Percentiles rank a stretch among this genome's conserved stretches.
phyloP scores from a whole-genome alignment of 257 asterid species.

The Scutellaria barbata region DNA sequence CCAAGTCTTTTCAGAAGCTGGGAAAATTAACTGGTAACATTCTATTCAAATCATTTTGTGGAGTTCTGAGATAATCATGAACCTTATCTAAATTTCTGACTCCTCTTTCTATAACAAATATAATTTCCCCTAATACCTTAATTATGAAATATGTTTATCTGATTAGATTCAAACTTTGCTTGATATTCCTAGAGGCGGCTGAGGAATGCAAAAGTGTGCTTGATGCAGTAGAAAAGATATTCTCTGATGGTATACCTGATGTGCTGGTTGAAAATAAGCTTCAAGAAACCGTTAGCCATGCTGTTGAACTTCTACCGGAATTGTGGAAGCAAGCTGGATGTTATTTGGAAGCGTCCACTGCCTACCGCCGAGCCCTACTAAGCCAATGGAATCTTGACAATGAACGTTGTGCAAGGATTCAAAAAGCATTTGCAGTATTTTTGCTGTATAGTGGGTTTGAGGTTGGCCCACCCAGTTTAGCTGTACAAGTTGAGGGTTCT shows the following conservation, averaged over 20 bases:
- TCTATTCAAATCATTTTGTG: constrained; percentile 23
- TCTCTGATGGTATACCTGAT: constrained; percentile 79
- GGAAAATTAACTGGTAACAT: constrained; percentile 75
- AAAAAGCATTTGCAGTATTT: constrained; percentile 87
- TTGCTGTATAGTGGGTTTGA: constrained; percentile 90
- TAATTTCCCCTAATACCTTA: constrained; percentile 18
- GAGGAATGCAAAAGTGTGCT: constrained; percentile 89
- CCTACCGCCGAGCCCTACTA: constrained; percentile 89
- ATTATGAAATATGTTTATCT: constrained; percentile 33
- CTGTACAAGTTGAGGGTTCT: constrained; percentile 84
- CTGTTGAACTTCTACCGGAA: constrained; percentile 97
- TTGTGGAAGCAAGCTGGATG: constrained; percentile 82
- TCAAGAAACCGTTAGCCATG: constrained; percentile 89
- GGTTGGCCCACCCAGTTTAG: constrained; percentile 83
- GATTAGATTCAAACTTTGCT: constrained; percentile 43
- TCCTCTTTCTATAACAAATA: constrained; percentile 10
- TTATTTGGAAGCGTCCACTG: constrained; percentile 75
- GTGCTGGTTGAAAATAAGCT: constrained; percentile 80
- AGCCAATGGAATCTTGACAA: constrained; percentile 96
- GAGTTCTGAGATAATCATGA: constrained; percentile 16
- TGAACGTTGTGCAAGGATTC: constrained; percentile 93
- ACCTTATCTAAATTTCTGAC: constrained; percentile 5
- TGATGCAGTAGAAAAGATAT: constrained; percentile 95
- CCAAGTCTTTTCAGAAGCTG: constrained; percentile 95
- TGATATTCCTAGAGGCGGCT: constrained; percentile 83